Percentiles rank a stretch among this genome's conserved stretches.
phyloP scores from a whole-genome alignment of 441 rosid genomes.

The Erysimum cheiri region DNA sequence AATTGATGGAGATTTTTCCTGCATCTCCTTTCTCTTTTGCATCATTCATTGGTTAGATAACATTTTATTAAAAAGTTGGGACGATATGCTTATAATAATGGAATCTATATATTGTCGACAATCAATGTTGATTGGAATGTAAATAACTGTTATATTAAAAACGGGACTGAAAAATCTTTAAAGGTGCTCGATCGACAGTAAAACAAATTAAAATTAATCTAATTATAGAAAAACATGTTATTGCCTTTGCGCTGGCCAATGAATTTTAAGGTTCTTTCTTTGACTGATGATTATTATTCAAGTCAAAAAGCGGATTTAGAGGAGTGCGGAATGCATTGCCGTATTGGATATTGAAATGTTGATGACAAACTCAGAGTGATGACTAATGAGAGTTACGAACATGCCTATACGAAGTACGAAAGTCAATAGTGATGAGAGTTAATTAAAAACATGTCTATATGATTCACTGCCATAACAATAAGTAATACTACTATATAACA shows the following conservation, averaged over 20 bases:
- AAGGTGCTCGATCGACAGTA: background rate
- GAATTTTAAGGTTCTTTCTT: background rate
- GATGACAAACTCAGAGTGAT: background rate
- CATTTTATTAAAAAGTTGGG: background rate
- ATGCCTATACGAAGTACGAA: too few species aligned
- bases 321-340: background rate
- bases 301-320: background rate
- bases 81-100: background rate
- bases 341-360: background rate
- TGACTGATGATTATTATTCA: background rate
- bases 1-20: slow-evolving; percentile 20
- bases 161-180: background rate
- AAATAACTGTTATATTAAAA: background rate
- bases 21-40: slow-evolving; percentile 13
- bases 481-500: too few species aligned
- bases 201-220: background rate
- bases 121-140: slow-evolving; percentile 25
- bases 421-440: too few species aligned
- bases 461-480: background rate
- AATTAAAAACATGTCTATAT: background rate
- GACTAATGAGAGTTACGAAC: background rate
- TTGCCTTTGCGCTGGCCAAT: background rate
- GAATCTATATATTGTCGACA: background rate
- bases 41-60: slow-evolving; percentile 10
- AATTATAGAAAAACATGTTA: background rate